Percentiles rank a stretch among this genome's conserved stretches.
Evolutionary conservation across 805 yeast species (phyloP).

Genomic region (Cyberlindnera xylosilytica): DNA sequence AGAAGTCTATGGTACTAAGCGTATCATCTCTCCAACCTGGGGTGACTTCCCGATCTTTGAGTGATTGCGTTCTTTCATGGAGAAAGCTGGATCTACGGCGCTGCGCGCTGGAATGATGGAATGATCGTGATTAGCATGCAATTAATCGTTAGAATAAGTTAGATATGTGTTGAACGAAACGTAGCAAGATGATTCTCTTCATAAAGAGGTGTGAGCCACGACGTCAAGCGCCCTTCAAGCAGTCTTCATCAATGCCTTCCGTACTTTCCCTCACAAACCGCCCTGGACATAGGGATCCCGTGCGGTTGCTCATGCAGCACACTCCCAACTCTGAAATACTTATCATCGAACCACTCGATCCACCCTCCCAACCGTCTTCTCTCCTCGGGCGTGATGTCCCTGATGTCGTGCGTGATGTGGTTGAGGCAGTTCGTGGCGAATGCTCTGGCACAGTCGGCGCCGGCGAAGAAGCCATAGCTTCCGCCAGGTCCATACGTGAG

Average conservation of each 20-base stretch:
- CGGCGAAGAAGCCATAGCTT: slow-evolving; percentile 45
- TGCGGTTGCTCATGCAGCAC: slow-evolving; percentile 12
- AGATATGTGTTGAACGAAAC: too few relatives aligned
- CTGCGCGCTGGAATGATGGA: too few relatives aligned
- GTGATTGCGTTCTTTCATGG: neutral
- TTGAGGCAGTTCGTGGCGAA: slow-evolving; percentile 59
- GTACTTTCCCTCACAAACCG: slow-evolving; percentile 20
- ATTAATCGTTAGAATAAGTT: too few relatives aligned
- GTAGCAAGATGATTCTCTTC: too few relatives aligned
- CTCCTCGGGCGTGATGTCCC: slow-evolving; percentile 43
- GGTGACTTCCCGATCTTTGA: slow-evolving; percentile 6
- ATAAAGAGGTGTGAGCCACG: too few relatives aligned
- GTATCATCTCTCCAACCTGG: slow-evolving; percentile 4
- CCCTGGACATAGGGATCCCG: slow-evolving; percentile 16
- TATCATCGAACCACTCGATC: slow-evolving; percentile 26
- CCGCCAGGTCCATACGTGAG: slow-evolving; percentile 47
- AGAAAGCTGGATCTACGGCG: too few relatives aligned
- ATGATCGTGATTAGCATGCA: too few relatives aligned
- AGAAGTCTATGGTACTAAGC: slow-evolving; percentile 1
- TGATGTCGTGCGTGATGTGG: slow-evolving; percentile 49
- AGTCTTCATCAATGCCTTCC: neutral
- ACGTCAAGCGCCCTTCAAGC: too few relatives aligned
- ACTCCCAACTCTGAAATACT: slow-evolving; percentile 24
- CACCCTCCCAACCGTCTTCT: slow-evolving; percentile 26
- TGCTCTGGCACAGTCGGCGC: slow-evolving; percentile 54